Conservation (phyloP, 1,139 yeast species). For the Debaryomyces coudertii region DNA sequence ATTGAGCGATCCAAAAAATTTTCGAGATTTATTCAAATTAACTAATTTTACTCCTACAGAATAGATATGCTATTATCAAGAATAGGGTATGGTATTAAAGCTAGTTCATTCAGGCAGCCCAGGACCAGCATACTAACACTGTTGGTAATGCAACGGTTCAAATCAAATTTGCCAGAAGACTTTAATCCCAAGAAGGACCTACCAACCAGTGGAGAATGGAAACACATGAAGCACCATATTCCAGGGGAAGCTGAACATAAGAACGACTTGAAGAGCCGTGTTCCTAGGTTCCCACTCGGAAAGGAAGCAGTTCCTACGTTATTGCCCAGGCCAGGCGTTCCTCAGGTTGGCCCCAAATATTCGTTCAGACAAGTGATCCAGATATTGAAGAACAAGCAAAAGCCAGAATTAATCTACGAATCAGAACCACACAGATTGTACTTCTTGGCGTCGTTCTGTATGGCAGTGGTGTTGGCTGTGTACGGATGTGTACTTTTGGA, state of each 20-base stretch:
- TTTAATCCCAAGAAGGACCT: conserved; percentile 30
- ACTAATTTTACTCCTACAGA: neutral
- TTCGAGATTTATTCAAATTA: neutral
- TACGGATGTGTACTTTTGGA: conserved; percentile 67
- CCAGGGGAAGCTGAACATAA: conserved; percentile 63
- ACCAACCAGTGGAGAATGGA: conserved; percentile 48
- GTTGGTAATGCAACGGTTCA: conserved; percentile 17
- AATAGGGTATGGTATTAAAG: conserved; percentile 4
- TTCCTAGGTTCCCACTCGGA: conserved; percentile 68
- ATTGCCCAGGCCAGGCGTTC: conserved; percentile 74
- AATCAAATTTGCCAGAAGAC: conserved; percentile 34
- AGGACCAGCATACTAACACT: neutral
- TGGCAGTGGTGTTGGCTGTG: conserved; percentile 67
- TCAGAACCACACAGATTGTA: conserved; percentile 82
- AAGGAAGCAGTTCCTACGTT: conserved; percentile 70
- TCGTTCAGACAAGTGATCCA: conserved; percentile 67
- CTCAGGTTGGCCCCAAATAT: conserved; percentile 61
- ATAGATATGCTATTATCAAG: conserved; percentile 3
- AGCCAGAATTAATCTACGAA: conserved; percentile 79
- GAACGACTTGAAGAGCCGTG: conserved; percentile 50
- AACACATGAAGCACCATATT: conserved; percentile 51
- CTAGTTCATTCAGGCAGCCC: neutral
- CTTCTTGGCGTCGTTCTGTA: conserved; percentile 68
- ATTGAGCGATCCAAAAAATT: conserved; percentile 5
- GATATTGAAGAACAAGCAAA: conserved; percentile 55